These are phyloP conservation scores for Colletotrichum chrysophilum DNA, from an alignment of 2,329 filamentous ascomycete genomes.

Conservation along the genomic window DNA sequence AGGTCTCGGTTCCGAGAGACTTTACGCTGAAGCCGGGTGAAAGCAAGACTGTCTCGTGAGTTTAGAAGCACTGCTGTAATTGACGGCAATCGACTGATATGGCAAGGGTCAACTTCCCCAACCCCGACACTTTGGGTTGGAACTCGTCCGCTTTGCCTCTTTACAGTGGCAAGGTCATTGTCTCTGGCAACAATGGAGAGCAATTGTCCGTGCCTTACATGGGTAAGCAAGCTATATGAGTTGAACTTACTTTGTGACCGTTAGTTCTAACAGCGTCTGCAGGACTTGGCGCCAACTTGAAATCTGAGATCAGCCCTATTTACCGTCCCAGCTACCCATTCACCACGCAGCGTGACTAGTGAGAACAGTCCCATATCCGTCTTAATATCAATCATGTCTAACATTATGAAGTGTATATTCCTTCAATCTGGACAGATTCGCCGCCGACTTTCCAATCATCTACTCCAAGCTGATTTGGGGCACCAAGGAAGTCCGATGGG, in stretches of 20 bases:
- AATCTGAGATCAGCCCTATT: conserved; percentile 24
- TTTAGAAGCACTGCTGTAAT: background rate
- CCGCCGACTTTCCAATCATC: conserved; percentile 23
- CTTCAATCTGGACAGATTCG: conserved; percentile 18
- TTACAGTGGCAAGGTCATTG: conserved; percentile 37
- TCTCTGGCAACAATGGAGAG: conserved; percentile 34
- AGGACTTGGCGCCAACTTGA: conserved; percentile 28
- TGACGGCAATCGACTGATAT: background rate
- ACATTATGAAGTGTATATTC: background rate
- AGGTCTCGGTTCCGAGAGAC: conserved; percentile 24
- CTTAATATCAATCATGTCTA: no score
- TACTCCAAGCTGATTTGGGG: conserved; percentile 23
- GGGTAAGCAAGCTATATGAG: no score
- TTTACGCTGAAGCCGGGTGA: conserved; percentile 29
- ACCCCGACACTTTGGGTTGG: conserved; percentile 30
- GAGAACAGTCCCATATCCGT: no score
- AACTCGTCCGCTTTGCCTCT: conserved; percentile 32
- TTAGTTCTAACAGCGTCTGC: background rate
- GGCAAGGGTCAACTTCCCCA: conserved; percentile 31
- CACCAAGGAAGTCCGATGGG: conserved; percentile 23
- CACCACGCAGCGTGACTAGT: conserved; percentile 5
- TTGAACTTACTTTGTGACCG: no score
- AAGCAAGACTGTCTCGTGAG: conserved; percentile 28
- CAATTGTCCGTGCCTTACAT: conserved; percentile 37
- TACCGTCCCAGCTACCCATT: conserved; percentile 21